Base-by-base conservation (phyloP, 2,329 filamentous ascomycete genomes). In the Bisporella sp. region DNA sequence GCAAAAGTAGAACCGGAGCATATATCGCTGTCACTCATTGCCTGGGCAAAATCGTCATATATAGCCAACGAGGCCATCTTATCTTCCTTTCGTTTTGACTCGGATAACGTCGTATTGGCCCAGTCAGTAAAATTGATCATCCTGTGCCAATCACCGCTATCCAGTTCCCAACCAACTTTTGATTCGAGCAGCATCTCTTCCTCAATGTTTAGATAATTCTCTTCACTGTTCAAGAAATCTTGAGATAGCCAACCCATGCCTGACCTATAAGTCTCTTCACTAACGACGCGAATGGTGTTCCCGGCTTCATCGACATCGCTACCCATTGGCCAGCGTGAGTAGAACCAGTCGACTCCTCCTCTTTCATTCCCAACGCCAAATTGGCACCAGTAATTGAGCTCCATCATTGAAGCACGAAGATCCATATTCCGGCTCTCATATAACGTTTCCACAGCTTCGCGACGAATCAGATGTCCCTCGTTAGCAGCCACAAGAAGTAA, bases 351-450 rank as follows among this genome's bases (percentile, higher is more conserved):
- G 42, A 95, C 78, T 0, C 93, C 92, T 21, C 87, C 87, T 59
- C 87, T 87, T n/a, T 81, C 75, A 64, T 96, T 93, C 5, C 93
- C 95, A 7, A 99, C 82, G 0, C 86, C 89, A 69, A 97, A 90
- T 66, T 99, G 93, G 65, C 95, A 99, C 92, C 92, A 99, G 64
- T 95, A 93, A 64, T 95, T 85, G 31, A 99, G 76, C 54, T 97
- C 90, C 50, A 78, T 83, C 45, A 99, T 81, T 2, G 85, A 84
- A 28, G 85, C 89, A 49, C 93, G 83, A 9, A 99, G 71, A 64
- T 99, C 93, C 31, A 76, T 69, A 2, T 76, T 66, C 48, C 87
- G 85, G 11, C 81, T 80, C 48, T 77, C 73, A 62, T 90, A 96
- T 2, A 99, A 75, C 5, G 78, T 72, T 47, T 77, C 73, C 0